Conservation (phyloP, 768 basidiomycete species). For the Imleria badia region DNA sequence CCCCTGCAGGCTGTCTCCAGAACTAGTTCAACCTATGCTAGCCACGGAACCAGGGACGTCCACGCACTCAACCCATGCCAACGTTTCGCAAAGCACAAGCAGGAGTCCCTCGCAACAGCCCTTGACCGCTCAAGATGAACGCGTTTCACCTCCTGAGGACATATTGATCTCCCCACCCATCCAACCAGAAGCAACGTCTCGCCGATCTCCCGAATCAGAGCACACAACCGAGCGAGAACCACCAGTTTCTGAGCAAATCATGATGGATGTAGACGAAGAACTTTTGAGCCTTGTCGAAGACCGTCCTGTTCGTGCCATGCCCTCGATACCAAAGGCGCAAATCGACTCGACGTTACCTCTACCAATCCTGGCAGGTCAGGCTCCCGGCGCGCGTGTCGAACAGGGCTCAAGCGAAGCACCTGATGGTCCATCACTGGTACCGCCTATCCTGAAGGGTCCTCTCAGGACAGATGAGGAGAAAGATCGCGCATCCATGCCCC, state of each 20-base stretch:
- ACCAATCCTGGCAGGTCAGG: background rate
- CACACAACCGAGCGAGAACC: constrained; percentile 2
- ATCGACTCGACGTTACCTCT: background rate
- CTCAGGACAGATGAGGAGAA: constrained; percentile 19
- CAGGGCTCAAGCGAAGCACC: background rate
- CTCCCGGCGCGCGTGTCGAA: background rate
- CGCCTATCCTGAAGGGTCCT: constrained; percentile 8
- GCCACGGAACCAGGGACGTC: background rate
- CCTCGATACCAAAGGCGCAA: background rate
- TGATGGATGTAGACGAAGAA: constrained; percentile 57
- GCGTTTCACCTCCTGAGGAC: background rate
- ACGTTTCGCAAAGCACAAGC: constrained; percentile 2
- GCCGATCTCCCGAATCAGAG: constrained; percentile 10
- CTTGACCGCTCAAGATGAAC: constrained; percentile 5
- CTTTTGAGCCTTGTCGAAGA: constrained; percentile 70
- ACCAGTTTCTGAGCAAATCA: constrained; percentile 24
- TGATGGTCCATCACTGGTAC: background rate
- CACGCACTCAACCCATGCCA: background rate
- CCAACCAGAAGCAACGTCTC: constrained; percentile 4
- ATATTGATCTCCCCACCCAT: background rate
- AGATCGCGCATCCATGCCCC: constrained; percentile 62
- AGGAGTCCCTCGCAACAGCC: constrained; percentile 17
- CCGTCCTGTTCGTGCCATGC: constrained; percentile 15
- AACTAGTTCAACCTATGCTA: background rate
- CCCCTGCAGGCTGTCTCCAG: constrained; percentile 2